Evolutionary conservation across 257 asterid species (phyloP).

Genomic region (Thymus mandschuricus): DNA sequence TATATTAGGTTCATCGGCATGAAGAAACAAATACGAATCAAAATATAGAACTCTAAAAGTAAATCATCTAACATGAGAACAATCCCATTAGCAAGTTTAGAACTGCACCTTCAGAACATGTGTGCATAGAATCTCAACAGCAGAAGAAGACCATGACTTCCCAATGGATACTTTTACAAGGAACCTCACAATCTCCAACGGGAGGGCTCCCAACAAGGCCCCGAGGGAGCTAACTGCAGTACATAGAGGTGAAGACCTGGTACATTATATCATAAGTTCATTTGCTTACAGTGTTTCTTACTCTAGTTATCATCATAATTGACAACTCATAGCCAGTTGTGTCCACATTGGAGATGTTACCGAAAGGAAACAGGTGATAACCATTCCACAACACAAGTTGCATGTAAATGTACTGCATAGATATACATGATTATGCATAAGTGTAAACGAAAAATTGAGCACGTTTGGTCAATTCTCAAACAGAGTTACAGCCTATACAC

Average conservation of each 20-base stretch:
- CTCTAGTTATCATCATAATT: background rate
- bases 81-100: slow-evolving; percentile 27
- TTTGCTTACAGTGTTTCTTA: background rate
- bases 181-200: slow-evolving; percentile 49
- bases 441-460: background rate
- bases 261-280: slow-evolving; percentile 20
- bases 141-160: slow-evolving; percentile 70
- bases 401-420: background rate
- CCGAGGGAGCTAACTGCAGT: slow-evolving; percentile 57
- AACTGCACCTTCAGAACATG: slow-evolving; percentile 68
- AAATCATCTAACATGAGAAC: background rate
- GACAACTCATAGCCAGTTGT: background rate
- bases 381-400: background rate
- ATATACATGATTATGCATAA: background rate
- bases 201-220: slow-evolving; percentile 66
- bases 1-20: background rate
- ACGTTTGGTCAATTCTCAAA: background rate
- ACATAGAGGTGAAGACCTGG: slow-evolving; percentile 60
- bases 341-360: slow-evolving; percentile 3
- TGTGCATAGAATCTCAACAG: slow-evolving; percentile 61
- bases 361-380: background rate
- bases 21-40: background rate
- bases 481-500: background rate
- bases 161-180: slow-evolving; percentile 59
- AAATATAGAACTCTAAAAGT: background rate